Conservation (phyloP, 768 basidiomycete genomes). For the Podaxis sp. region DNA sequence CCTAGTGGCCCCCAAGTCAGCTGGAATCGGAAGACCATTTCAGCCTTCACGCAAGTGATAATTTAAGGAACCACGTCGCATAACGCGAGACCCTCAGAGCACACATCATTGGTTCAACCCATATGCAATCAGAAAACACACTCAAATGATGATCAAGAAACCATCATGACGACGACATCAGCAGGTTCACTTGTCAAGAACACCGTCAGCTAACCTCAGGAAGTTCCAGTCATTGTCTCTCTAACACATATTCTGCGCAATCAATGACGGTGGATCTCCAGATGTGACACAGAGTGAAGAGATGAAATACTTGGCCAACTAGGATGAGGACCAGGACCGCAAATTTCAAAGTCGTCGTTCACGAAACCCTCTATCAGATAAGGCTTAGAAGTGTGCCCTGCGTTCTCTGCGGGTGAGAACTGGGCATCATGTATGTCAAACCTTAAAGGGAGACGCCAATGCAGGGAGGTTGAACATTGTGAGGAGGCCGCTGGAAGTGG, state of each 20-base stretch:
- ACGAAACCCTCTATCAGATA: slow-evolving; percentile 16
- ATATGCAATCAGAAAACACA: slow-evolving; percentile 30
- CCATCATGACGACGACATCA: not conserved
- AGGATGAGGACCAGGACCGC: slow-evolving; percentile 60
- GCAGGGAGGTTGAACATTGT: slow-evolving; percentile 32
- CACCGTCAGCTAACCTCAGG: slow-evolving; percentile 59
- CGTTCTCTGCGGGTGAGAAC: slow-evolving; percentile 2
- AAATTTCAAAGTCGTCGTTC: slow-evolving; percentile 54
- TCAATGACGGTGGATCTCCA: slow-evolving; percentile 30
- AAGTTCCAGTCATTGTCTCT: slow-evolving; percentile 59
- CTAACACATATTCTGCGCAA: slow-evolving; percentile 46
- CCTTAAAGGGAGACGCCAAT: slow-evolving; percentile 23
- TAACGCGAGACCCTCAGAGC: slow-evolving; percentile 55
- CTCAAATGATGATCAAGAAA: not conserved
- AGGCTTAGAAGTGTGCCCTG: slow-evolving; percentile 33
- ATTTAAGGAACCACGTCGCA: slow-evolving; percentile 47
- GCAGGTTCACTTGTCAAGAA: slow-evolving; percentile 53
- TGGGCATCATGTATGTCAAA: not conserved
- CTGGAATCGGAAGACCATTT: too few relatives aligned
- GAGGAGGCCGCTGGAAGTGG: slow-evolving; percentile 40
- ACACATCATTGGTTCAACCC: slow-evolving; percentile 48
- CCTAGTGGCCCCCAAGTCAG: too few relatives aligned
- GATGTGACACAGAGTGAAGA: slow-evolving; percentile 16
- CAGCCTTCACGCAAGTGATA: too few relatives aligned
- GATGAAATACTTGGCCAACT: slow-evolving; percentile 55